Evolutionary conservation across 306 rosid genomes (phyloP).

Genomic region (Castanea crenata): DNA sequence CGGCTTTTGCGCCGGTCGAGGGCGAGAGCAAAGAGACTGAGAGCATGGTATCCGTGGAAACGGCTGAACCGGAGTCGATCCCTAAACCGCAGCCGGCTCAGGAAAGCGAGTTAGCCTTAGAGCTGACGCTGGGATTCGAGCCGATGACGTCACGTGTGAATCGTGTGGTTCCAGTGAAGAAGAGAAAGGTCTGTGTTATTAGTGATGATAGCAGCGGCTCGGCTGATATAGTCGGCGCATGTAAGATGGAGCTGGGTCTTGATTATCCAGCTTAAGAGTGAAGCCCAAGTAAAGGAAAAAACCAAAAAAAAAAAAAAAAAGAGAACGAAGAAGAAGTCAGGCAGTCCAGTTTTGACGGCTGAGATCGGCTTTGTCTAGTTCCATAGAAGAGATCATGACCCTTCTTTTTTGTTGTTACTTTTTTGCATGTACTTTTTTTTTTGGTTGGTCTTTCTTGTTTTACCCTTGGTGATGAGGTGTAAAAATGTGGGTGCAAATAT

Average conservation of each 20-base stretch:
- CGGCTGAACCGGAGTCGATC: constrained; percentile 52
- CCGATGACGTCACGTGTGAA: constrained; percentile 43
- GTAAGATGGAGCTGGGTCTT: constrained; percentile 51
- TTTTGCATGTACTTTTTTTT: background rate
- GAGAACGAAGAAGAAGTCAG: background rate
- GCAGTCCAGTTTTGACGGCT: constrained; percentile 50
- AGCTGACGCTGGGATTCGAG: constrained; percentile 71
- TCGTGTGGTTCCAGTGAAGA: constrained; percentile 77
- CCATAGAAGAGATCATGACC: constrained; percentile 43
- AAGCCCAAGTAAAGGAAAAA: background rate
- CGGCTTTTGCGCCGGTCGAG: constrained; percentile 53
- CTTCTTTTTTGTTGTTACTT: constrained; percentile 1
- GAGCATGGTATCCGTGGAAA: constrained; percentile 76
- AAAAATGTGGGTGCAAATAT: constrained; percentile 29
- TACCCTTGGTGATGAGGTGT: constrained; percentile 23
- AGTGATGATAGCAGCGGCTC: background rate
- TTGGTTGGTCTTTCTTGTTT: background rate
- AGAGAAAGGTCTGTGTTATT: constrained; percentile 50
- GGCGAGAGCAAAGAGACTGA: constrained; percentile 66
- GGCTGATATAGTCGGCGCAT: constrained; percentile 21
- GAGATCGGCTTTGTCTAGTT: constrained; percentile 27
- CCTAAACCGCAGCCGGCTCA: constrained; percentile 23
- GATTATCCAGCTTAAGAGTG: constrained; percentile 29
- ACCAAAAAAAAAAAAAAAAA: background rate
- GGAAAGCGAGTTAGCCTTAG: constrained; percentile 50